Evolutionary conservation across 371 early-diverging fungal species (phyloP).

Genomic region (Syncephalis plumigaleata): DNA sequence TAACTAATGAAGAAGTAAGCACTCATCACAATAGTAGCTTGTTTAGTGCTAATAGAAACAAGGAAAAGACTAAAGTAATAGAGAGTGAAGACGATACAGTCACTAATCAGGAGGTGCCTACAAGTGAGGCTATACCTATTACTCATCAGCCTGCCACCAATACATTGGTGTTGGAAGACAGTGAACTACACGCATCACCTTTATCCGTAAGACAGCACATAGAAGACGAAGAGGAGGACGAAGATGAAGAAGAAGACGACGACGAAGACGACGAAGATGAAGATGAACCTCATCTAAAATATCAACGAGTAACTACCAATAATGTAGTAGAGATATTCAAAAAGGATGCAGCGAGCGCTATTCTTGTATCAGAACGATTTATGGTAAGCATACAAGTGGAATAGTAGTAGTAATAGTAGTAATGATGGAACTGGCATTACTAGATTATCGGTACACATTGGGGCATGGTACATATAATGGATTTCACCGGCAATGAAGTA

Average conservation of each 20-base stretch:
- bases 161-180: too few relatives aligned
- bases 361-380: conserved; percentile 66
- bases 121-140: too few relatives aligned
- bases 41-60: too few relatives aligned
- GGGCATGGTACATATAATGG: conserved; percentile 79
- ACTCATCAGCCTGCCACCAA: too few relatives aligned
- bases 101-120: too few relatives aligned
- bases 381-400: conserved; percentile 27
- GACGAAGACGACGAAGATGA: conserved; percentile 14
- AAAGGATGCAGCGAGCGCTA: conserved; percentile 67
- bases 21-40: too few relatives aligned
- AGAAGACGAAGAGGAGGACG: conserved; percentile 13
- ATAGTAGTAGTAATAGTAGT: not conserved
- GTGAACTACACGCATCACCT: too few relatives aligned
- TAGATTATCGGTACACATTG: conserved; percentile 91
- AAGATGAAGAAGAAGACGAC: conserved; percentile 25
- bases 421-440: not conserved
- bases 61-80: too few relatives aligned
- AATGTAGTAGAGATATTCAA: conserved; percentile 54
- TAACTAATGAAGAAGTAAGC: too few relatives aligned
- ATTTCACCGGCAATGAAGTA: conserved; percentile 78
- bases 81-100: too few relatives aligned
- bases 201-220: too few relatives aligned
- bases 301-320: conserved; percentile 55
- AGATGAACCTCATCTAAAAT: conserved; percentile 84